Evolutionary conservation across 2,329 filamentous ascomycete species (phyloP).

Genomic region (Decorospora gaudefroyi): DNA sequence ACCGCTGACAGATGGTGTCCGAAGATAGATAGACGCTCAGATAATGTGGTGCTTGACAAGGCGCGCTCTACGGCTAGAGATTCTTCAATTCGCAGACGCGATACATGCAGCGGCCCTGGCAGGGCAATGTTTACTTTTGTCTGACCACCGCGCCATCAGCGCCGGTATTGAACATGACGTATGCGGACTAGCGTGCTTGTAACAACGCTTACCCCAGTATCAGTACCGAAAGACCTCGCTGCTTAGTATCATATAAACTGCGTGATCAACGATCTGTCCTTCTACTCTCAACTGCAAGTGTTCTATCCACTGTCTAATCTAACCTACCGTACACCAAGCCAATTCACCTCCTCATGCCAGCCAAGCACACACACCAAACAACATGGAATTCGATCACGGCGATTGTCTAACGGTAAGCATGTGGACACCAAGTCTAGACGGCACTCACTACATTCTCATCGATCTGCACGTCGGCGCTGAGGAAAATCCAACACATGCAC

Average conservation of each 20-base stretch:
- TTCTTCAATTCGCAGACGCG: too few species aligned
- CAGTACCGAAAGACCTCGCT: not conserved
- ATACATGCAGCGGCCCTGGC: too few species aligned
- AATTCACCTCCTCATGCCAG: too few species aligned
- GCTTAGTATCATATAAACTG: not conserved
- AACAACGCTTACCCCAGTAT: too few species aligned
- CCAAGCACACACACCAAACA: not conserved
- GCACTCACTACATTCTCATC: constrained; percentile 8
- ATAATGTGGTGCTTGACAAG: too few species aligned
- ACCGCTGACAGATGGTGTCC: constrained; percentile 4
- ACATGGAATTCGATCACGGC: constrained; percentile 13
- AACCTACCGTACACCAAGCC: too few species aligned
- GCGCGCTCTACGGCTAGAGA: too few species aligned
- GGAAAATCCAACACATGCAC: constrained; percentile 22
- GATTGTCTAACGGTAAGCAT: too few species aligned
- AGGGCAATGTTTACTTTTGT: constrained; percentile 13
- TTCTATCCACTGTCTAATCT: too few species aligned
- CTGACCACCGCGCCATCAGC: constrained; percentile 1
- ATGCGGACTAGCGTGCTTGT: constrained; percentile 19
- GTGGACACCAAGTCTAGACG: constrained; percentile 9
- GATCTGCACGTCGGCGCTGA: too few species aligned
- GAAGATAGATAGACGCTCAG: too few species aligned
- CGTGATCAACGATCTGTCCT: not conserved
- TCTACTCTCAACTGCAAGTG: too few species aligned
- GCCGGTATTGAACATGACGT: constrained; percentile 8